Base-by-base conservation (phyloP, 345 rosid species). In the Heritiera littoralis region DNA sequence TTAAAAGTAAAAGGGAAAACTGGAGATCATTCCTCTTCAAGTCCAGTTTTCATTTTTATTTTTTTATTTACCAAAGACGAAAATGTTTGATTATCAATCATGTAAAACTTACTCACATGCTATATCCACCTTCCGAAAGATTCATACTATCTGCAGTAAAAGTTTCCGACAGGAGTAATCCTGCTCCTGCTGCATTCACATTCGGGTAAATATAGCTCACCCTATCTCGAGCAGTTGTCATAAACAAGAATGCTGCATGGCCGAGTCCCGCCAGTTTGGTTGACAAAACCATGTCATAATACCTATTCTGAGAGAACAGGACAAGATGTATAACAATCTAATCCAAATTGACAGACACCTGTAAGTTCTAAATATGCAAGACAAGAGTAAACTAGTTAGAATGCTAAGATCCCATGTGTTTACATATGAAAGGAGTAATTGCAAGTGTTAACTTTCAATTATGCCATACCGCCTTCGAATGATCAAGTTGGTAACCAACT, bases 121-220 rank as follows among this genome's bases (percentile, higher is more conserved):
- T 81, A 48, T 83, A 95, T 70, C 98, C 97, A 51, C 85, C 88
- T 63, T 91, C 97, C 17, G 99, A 84, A 76, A 95, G 98, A 84
- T 93, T 92, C 58, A 74, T 17, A 66, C 80, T 84, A 51, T 92
- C 92, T 41, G 97, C 81, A 1, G 91, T 87, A 81, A 92, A 95
- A 59, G 94, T 90, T 80, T 93, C 86, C 1, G 99, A 89, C 43
- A 95, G 86, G 79, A 95, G 82, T 59, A 95, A 59, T 55, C 94
- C 98, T 52, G 99, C 98, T 80, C 99, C 98, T 12, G 97, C 98
- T 79, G 98, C 91, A 88, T 95, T 95, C 51, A 93, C 98, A 76
- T 95, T 90, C 1, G 99, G 98, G 84, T 95, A 93, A 76, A 91
- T 69, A 86, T 93, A 95, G 83, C 99, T 91, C 72, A 91, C 92